Conservation (phyloP, 192 early-diverging fungal species). For the Coemansia sp. region DNA sequence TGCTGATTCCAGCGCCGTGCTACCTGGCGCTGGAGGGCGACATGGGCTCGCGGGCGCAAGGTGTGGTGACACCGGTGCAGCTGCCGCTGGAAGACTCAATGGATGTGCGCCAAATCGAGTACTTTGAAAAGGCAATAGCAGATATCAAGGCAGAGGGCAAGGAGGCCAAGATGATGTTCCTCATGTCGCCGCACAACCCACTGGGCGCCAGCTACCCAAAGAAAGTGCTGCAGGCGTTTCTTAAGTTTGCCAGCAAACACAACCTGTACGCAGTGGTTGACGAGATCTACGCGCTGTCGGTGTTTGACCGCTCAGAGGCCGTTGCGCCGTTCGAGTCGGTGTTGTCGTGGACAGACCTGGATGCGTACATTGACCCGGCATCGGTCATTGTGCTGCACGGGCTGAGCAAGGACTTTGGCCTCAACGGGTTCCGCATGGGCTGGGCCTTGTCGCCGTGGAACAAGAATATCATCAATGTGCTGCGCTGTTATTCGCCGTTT, state of each 20-base stretch:
- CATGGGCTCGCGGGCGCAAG: slow-evolving; percentile 54
- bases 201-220: slow-evolving; percentile 60
- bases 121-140: slow-evolving; percentile 44
- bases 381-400: slow-evolving; percentile 73
- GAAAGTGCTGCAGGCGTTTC: slow-evolving; percentile 55
- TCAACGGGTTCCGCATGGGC: slow-evolving; percentile 73
- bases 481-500: slow-evolving; percentile 56
- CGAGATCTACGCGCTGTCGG: slow-evolving; percentile 78
- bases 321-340: slow-evolving; percentile 65
- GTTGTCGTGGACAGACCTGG: slow-evolving; percentile 59
- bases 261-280: slow-evolving; percentile 71
- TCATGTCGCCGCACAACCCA: slow-evolving; percentile 78
- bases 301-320: slow-evolving; percentile 50
- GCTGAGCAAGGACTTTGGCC: slow-evolving; percentile 82
- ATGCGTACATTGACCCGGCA: slow-evolving; percentile 61
- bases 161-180: slow-evolving; percentile 54
- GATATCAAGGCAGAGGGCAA: slow-evolving; percentile 54
- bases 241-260: slow-evolving; percentile 65
- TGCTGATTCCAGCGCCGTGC: slow-evolving; percentile 73
- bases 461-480: slow-evolving; percentile 26
- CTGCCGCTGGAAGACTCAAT: slow-evolving; percentile 47
- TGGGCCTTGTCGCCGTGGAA: slow-evolving; percentile 66
- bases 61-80: slow-evolving; percentile 56
- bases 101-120: slow-evolving; percentile 53
- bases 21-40: slow-evolving; percentile 76